Base-by-base conservation (phyloP, 768 basidiomycete genomes). In the Boletus sensibilis region DNA sequence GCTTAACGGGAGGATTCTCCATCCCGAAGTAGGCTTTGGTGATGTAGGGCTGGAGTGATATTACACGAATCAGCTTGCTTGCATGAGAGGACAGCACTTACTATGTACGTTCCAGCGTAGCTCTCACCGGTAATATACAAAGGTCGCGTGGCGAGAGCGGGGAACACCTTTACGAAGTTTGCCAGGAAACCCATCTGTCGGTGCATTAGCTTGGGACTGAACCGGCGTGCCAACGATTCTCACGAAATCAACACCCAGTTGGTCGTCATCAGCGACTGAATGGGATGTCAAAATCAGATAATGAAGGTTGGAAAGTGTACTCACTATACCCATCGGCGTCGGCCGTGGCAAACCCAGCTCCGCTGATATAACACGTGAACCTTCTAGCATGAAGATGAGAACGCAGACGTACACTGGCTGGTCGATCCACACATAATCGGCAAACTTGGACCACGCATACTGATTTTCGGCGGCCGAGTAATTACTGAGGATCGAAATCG, bases 101-200 rank as follows among this genome's bases (percentile, higher is more conserved):
- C 82, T 46, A 88, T 88, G 60, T 83, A 88, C 49, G 76, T 79
- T 25, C 88, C 88, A 20, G 88, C 82, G 68, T 89, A 89, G 64
- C 85, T 87, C 70, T 90, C 88, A 5, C 88, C 88, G 0, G 83
- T 83, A n/a, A 90, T 65, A 66, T 84, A 73, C 49, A 90, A 74
- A 21, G 88, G 87, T 27, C 88, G 81, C 3, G 73, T 82, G 18
- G 81, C 81, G 20, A 90, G 75, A 60, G 77, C 78, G 3, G 88
- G 89, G 66, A 90, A 90, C 16, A 89, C 83, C 63, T 85, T 84
- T 58, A 88, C 85, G 5, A 89, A 76, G 63, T 90, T 90, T 31
- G 70, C 72, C 31, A 91, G 67, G 69, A 90, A 90, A 4, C 83
- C 86, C 74, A 89, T 79, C 88, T 90, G 49, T 1, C 10, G 5